These are phyloP conservation scores for Wickerhamomyces xylosicus DNA, from an alignment of 805 yeast species.

Conservation along the genomic window DNA sequence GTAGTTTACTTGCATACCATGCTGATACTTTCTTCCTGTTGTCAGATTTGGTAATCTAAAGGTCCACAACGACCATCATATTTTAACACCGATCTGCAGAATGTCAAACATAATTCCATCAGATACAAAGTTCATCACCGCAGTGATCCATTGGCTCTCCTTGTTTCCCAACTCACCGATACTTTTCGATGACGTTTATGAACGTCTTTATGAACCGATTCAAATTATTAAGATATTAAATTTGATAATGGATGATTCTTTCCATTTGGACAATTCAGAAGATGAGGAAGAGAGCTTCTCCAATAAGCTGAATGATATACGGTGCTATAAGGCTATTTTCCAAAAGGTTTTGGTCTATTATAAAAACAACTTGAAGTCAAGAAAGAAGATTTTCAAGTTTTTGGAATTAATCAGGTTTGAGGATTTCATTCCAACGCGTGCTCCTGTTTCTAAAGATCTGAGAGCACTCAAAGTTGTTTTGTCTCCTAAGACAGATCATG, in stretches of 20 bases:
- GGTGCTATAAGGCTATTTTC: constrained; percentile 5
- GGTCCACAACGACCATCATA: too few species aligned
- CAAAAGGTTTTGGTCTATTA: constrained; percentile 1
- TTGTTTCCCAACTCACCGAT: constrained; percentile 6
- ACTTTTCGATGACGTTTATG: constrained; percentile 6
- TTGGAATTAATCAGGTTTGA: constrained; percentile 1
- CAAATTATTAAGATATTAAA: constrained; percentile 13
- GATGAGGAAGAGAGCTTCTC: neutral
- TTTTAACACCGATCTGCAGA: too few species aligned
- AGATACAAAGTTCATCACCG: constrained; percentile 3
- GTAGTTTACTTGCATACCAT: too few species aligned
- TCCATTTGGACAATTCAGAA: neutral
- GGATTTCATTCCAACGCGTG: too few species aligned
- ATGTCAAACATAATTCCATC: neutral
- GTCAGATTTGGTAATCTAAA: too few species aligned
- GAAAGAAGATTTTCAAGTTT: constrained; percentile 6
- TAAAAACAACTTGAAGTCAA: constrained; percentile 1
- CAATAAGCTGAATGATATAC: neutral
- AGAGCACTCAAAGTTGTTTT: too few species aligned
- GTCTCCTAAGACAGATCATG: too few species aligned
- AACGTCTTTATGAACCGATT: constrained; percentile 12
- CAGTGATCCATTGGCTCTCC: constrained; percentile 8
- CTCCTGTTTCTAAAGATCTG: neutral
- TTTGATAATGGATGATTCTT: constrained; percentile 2
- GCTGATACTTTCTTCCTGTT: too few species aligned